Evolutionary conservation across 176 grass and related monocot species (phyloP), one percentile per base, ranked within the genome.

Genomic region (Luzula sylvatica): DNA sequence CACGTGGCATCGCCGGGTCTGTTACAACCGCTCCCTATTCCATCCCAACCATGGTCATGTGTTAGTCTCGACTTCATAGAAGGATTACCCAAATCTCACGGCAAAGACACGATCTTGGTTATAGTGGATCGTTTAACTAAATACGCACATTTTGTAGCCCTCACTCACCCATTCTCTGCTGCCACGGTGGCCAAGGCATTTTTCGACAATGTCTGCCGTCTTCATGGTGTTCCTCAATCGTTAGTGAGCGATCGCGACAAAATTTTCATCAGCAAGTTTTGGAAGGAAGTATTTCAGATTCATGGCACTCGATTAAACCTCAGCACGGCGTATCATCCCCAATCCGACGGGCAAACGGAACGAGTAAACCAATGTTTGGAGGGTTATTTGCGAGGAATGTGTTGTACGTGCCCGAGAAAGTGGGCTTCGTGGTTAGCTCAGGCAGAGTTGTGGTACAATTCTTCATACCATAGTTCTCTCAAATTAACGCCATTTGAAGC

Each of bases 251-350:
- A 52, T 52, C 0, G 3, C 6, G 0, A 48, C 27, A 5, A 7
- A 43, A 64, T 23, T 4, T 66, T 66, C 19, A 38, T 22, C 11
- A 66, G 44, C 13, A 26, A n/a, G 1, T 50, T 66, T 20, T 66
- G 61, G 42, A 7, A 20, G 20, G 40, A 66, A 17, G 3, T 52
- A 6, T 52, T 50, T 14, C 21, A 38, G 3, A 2, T 49, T 3
- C 3, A 47, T 7, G 13, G n/a, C 1, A 18, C 23, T 6, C 21
- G 20, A 16, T 15, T 52, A 11, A 7, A 23, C 30, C 15, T 26
- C 12, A 11, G 16, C 0, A 23, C 16, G 8, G 11, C 58, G 2
- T 64, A 64, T 13, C 61, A 50, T 50, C 22, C 43, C 1, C 44
- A 52, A 17, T 50, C 61, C 28, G 22, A 66, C 30, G 42, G 44